A percentile compares a stretch with the other conserved stretches of the same genome.
These are phyloP conservation scores for Juncus inflexus DNA, from an alignment of 176 grass and related monocot species.

Conservation along the genomic window DNA sequence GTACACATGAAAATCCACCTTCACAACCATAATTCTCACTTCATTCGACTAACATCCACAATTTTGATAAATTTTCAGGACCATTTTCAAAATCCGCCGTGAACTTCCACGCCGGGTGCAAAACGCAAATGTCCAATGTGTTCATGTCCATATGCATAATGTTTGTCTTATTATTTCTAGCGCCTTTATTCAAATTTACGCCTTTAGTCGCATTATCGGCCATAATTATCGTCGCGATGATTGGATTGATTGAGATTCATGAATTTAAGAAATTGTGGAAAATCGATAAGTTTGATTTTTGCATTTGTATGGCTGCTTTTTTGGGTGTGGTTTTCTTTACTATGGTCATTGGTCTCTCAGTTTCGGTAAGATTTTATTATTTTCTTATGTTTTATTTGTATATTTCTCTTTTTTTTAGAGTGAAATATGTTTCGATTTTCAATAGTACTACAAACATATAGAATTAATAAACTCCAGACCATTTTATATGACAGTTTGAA, in stretches of 20 bases:
- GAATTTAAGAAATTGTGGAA: conserved; percentile 70
- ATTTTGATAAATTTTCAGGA: conserved; percentile 33
- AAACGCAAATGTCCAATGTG: conserved; percentile 79
- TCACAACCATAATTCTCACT: too few species aligned
- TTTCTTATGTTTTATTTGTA: too few species aligned
- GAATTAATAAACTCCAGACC: too few species aligned
- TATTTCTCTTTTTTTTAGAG: too few species aligned
- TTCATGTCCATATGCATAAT: conserved; percentile 90
- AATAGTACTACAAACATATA: too few species aligned
- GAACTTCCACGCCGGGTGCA: conserved; percentile 91
- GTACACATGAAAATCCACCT: too few species aligned
- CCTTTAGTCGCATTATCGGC: conserved; percentile 75
- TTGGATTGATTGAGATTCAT: conserved; percentile 73
- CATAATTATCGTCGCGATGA: conserved; percentile 90
- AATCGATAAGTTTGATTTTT: conserved; percentile 96
- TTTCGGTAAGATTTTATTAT: conserved; percentile 46
- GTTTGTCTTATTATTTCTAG: conserved; percentile 90
- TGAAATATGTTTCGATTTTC: too few species aligned
- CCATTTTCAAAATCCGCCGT: conserved; percentile 97
- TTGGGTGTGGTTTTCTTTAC: conserved; percentile 77
- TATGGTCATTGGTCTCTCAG: conserved; percentile 74
- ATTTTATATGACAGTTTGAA: too few species aligned
- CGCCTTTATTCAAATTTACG: conserved; percentile 88
- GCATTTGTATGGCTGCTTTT: conserved; percentile 85
- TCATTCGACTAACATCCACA: too few species aligned